A percentile compares a stretch with the other conserved stretches of the same genome.
Conservation (phyloP, 2,329 filamentous ascomycete genomes). For the Aspergillus glaucus region DNA sequence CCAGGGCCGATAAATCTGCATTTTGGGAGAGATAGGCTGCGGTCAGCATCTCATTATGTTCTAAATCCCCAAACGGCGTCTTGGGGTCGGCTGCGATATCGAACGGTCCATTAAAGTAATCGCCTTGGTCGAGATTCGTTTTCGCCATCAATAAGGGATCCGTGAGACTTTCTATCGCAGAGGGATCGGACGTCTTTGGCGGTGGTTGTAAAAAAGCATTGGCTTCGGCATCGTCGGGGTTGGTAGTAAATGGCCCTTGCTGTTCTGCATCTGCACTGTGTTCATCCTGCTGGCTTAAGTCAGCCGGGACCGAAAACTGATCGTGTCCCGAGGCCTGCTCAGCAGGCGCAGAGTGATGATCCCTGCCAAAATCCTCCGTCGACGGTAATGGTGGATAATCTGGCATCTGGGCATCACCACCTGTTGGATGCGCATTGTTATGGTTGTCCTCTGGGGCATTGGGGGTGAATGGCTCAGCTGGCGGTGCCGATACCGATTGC, state of each 20-base stretch:
- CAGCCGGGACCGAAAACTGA: background rate
- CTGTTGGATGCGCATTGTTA: background rate
- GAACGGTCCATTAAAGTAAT: conserved; percentile 28
- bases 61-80: conserved; percentile 30
- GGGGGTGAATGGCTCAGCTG: background rate
- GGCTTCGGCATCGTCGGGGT: background rate
- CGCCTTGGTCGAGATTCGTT: conserved; percentile 23
- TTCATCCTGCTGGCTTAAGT: background rate
- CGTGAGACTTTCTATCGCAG: conserved; percentile 21
- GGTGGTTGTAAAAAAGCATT: background rate
- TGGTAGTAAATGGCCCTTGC: background rate
- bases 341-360: background rate
- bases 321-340: background rate
- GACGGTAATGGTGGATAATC: background rate
- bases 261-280: background rate
- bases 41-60: conserved; percentile 35
- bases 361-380: background rate
- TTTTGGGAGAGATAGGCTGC: conserved; percentile 33
- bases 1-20: conserved; percentile 29
- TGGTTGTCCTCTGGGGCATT: background rate
- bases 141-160: conserved; percentile 30
- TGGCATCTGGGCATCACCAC: background rate
- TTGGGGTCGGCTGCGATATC: conserved; percentile 27
- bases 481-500: background rate
- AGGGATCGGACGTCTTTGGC: conserved; percentile 15